Evolutionary conservation across 495 filamentous ascomycete species (phyloP).

Genomic region (Neurospora pannonica): DNA sequence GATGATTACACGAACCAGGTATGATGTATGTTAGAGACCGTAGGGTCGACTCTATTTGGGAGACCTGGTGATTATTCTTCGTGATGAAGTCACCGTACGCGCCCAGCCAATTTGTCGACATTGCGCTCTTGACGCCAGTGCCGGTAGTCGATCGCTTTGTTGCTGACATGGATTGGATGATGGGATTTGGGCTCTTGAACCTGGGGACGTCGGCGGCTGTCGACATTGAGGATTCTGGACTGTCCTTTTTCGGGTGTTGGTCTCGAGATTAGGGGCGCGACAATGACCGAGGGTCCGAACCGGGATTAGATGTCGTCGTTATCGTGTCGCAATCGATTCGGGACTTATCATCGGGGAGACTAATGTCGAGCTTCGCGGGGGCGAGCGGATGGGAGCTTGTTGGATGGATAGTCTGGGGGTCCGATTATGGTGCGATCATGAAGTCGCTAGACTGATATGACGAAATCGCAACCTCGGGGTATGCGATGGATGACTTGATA

Average conservation of each 20-base stretch:
- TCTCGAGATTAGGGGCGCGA: not conserved
- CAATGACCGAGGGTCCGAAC: not conserved
- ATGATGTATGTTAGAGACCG: conserved; percentile 92
- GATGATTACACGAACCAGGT: conserved; percentile 50
- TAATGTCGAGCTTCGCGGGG: not conserved
- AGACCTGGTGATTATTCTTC: conserved; percentile 83
- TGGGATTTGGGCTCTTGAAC: not conserved
- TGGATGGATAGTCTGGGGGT: not conserved
- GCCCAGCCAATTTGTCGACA: conserved; percentile 59
- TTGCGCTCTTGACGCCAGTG: not conserved
- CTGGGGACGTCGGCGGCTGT: not conserved
- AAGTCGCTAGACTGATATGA: not conserved
- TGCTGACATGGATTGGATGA: not conserved
- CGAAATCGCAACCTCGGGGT: not conserved
- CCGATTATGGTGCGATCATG: not conserved
- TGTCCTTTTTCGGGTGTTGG: not conserved
- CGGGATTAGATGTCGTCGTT: not conserved
- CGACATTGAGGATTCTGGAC: not conserved
- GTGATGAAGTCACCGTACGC: conserved; percentile 89
- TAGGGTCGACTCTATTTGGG: conserved; percentile 86
- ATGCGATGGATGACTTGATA: not conserved
- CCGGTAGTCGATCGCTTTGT: not conserved
- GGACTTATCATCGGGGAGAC: not conserved
- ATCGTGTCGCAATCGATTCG: not conserved
- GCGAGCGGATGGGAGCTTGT: not conserved